Base-by-base conservation (phyloP, 352 stramenopile species). In the Pythium folliculosum region DNA sequence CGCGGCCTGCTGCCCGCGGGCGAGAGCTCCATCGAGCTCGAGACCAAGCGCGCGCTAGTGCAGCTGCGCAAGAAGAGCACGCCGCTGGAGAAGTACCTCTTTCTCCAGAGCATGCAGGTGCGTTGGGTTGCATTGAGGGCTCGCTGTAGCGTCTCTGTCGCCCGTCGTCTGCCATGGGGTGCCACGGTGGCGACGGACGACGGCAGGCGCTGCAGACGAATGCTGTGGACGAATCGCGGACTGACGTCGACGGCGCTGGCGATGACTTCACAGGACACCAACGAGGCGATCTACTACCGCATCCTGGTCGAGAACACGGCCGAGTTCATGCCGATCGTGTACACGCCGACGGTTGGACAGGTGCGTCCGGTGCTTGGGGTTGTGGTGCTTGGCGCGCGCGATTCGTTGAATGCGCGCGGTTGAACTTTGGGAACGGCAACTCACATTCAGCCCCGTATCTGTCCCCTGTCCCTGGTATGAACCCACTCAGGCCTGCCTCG, bases 311-410 rank as follows among this genome's bases (percentile, higher is more conserved):
- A 93, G 51, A 73, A 98, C 82, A 96, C 91, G 49, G 71, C 78
- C 22, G 90, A 98, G 84, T 88, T 98, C 68, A 96, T 98, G 81
- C 97, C 97, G 9, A 89, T 99, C 38, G 97, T 99, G 62, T 99
- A 99, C 80, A 99, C 97, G 8, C 97, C 97, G 17, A 99, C 95
- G 3, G 97, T 99, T 0, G 97, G 96, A 48, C 89, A 98, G 65
- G 65, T 71, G 2, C n/a, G 65, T 49, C 8, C 9, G 14, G 19
- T 19, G 35, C 12, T 40, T 40, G 35, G 35, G 35, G 12, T 40
- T 40, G 8, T 63, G 13, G 10, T 38, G n/a, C 25, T 65, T 50
- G 44, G 35, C 30, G 23, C 17, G 22, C 35, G 21, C n/a, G 22
- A 35, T 37, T 40, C 44, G 27, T 35, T 19, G 43, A 47, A 47